Conservation (phyloP, 73 alveolate species). For the Durusdinium trenchii region DNA sequence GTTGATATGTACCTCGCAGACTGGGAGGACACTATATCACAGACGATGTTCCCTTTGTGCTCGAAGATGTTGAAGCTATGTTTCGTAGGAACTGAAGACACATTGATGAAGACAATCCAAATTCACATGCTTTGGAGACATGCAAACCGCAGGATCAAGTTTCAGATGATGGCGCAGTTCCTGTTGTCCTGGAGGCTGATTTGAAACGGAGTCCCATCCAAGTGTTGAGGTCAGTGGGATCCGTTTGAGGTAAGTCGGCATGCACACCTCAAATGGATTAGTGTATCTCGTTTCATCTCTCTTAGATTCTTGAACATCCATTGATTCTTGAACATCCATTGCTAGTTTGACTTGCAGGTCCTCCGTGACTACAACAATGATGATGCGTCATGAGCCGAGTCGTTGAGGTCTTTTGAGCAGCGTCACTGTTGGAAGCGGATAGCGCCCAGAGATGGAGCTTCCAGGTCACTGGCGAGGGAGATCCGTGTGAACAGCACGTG, state of each 20-base stretch:
- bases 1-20: conserved; percentile 89
- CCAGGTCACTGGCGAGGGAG: conserved; percentile 72
- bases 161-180: conserved; percentile 38
- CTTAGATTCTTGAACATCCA: too few species aligned
- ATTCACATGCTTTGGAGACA: too few species aligned
- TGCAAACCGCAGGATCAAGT: conserved; percentile 43
- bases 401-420: background rate
- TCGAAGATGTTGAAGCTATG: background rate
- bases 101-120: too few species aligned
- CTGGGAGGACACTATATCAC: conserved; percentile 56
- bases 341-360: conserved; percentile 13
- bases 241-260: too few species aligned
- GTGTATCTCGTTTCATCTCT: too few species aligned
- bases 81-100: too few species aligned
- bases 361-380: conserved; percentile 72
- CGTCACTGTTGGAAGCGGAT: too few species aligned
- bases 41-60: background rate
- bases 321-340: too few species aligned
- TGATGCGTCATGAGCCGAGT: conserved; percentile 14
- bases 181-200: conserved; percentile 52
- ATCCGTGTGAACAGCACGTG: conserved; percentile 80
- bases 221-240: too few species aligned
- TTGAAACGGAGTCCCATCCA: too few species aligned
- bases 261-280: too few species aligned
- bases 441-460: background rate